These are phyloP conservation scores for Medicago truncatula DNA, from an alignment of 306 rosid genomes.

Conservation along the genomic window MtrunA17r5.0-ANR NC_053049.1:47177501-47178000, in stretches of 20 bases:
- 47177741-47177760: background rate
- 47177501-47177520: background rate
- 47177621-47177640: background rate
- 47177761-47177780: background rate
- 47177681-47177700: slow-evolving; percentile 23
- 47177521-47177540: background rate
- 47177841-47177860: background rate
- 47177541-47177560: background rate
- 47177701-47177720: background rate
- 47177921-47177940: background rate
- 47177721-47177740: background rate
- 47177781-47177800: background rate
- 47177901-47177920: background rate
- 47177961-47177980: background rate
- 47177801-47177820: slow-evolving; percentile 7
- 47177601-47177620: slow-evolving; percentile 11
- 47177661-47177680: background rate
- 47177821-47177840: background rate
- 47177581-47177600: slow-evolving; percentile 2
- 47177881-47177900: background rate
- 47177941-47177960: background rate
- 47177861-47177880: background rate
- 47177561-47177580: background rate
- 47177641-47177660: slow-evolving; percentile 7
- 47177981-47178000: slow-evolving; percentile 18